These are phyloP conservation scores for Xylona heveae DNA, from an alignment of 495 filamentous ascomycete genomes.

Conservation along the genomic window DNA sequence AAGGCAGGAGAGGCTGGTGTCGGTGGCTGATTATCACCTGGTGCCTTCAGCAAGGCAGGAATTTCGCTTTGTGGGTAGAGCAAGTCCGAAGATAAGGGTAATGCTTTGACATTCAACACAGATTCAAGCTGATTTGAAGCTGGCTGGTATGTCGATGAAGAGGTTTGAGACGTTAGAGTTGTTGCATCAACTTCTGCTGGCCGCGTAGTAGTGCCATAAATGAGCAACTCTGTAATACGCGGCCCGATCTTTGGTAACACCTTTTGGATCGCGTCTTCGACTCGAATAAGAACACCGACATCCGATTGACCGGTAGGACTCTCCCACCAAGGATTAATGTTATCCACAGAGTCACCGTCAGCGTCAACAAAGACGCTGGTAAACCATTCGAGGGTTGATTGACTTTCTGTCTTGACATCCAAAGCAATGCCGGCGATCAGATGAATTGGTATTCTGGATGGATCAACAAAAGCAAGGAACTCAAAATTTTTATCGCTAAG, in stretches of 20 bases:
- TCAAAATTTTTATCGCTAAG: not conserved
- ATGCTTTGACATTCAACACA: not conserved
- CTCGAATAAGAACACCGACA: constrained; percentile 2
- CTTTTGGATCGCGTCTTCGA: not conserved
- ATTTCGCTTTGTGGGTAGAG: constrained; percentile 1
- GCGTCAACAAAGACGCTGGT: not conserved
- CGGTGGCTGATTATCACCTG: not conserved
- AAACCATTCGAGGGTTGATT: constrained; percentile 1
- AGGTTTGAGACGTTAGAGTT: not conserved
- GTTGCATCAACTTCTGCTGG: too few species aligned
- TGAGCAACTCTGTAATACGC: constrained; percentile 2
- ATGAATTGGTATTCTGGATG: constrained; percentile 2
- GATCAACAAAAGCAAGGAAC: constrained; percentile 1
- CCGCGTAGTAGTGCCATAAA: too few species aligned
- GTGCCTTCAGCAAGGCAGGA: not conserved
- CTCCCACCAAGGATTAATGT: not conserved
- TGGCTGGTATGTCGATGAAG: not conserved
- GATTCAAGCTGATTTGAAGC: not conserved
- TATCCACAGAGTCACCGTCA: not conserved
- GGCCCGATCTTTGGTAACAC: too few species aligned
- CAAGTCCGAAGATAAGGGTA: constrained; percentile 3
- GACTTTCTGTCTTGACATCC: constrained; percentile 1
- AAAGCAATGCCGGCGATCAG: constrained; percentile 1
- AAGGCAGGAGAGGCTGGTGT: not conserved
- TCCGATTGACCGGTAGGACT: not conserved